Base-by-base conservation (phyloP, 768 basidiomycete species). In the Postia placenta region DNA sequence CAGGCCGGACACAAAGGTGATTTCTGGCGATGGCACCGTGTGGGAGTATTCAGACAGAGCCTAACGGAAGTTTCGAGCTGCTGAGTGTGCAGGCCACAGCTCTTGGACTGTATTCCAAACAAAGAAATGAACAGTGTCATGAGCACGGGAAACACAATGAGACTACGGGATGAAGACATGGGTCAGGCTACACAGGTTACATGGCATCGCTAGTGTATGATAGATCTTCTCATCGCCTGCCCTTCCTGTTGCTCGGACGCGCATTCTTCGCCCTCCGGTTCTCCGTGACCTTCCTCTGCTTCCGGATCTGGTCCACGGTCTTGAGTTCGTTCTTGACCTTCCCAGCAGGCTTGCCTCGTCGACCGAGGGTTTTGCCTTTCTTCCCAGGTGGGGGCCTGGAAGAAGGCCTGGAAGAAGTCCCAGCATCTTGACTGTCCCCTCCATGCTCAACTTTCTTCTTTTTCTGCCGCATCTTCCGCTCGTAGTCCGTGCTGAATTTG, bases 221-320 rank as follows among this genome's bases (percentile, higher is more conserved):
- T 15, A 26, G 45, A 22, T 42, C 59, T 65, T 51, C 45, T 56
- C 53, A 67, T 60, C 73, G 66, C 58, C 69, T 75, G 30, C 75
- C 72, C 54, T 72, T 77, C 49, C 67, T 55, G 39, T 64, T 67
- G 55, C 69, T 72, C 6, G 87, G 83, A 24, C 92, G 75, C n/a
- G 87, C 87, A 60, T 93, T 93, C 69, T 88, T 93, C 17, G 75
- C 80, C 62, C 74, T 79, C 58, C 76, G 79, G 55, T 76, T 80
- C 57, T 91, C 87, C 60, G 70, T 59, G 17, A 74, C 44, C 59
- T 80, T 81, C 53, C 93, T 76, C 26, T 75, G 70, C 62, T 85
- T 93, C 54, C 89, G 79, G 53, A 97, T 93, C 63, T 94, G 88
- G 42, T 92, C 89, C 23, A 79, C 82, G 0, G 80, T 85, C 71